Percentiles rank a stretch among this genome's conserved stretches.
phyloP scores from a whole-genome alignment of 1,284 basidiomycete species.

The Apiotrichum sp. region DNA sequence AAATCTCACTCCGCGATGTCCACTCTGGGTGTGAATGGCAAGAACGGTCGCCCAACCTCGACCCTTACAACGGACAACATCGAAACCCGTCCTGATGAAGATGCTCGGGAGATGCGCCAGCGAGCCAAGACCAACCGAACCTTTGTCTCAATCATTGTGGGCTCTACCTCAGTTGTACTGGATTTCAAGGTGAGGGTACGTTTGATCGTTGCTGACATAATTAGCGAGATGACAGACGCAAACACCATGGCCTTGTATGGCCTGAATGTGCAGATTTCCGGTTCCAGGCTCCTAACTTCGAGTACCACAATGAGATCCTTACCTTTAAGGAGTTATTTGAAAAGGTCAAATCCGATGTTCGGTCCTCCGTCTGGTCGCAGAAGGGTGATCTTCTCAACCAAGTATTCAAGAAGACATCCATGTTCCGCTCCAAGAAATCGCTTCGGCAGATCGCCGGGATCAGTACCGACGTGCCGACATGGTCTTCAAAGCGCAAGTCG shows the following conservation, averaged over 20 bases:
- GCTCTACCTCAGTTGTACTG: conserved; percentile 51
- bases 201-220: not conserved
- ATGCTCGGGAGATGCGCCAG: conserved; percentile 46
- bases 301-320: conserved; percentile 82
- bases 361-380: conserved; percentile 44
- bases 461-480: conserved; percentile 4
- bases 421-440: conserved; percentile 36
- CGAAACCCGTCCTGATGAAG: conserved; percentile 33
- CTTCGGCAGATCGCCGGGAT: conserved; percentile 26
- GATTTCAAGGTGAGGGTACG: conserved; percentile 50
- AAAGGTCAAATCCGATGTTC: conserved; percentile 60
- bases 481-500: not conserved
- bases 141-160: conserved; percentile 73
- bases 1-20: not conserved
- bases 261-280: conserved; percentile 50
- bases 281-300: conserved; percentile 54
- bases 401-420: conserved; percentile 39
- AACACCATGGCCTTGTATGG: conserved; percentile 40
- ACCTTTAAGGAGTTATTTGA: conserved; percentile 77
- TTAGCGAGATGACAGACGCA: conserved; percentile 48
- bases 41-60: not conserved
- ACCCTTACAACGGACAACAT: not conserved
- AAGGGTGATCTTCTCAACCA: conserved; percentile 44
- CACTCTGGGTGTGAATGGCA: not conserved
- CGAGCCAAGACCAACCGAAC: conserved; percentile 53